These are phyloP conservation scores for Leccinum subgranulosum DNA, from an alignment of 768 basidiomycete species.

Conservation along the genomic window DNA sequence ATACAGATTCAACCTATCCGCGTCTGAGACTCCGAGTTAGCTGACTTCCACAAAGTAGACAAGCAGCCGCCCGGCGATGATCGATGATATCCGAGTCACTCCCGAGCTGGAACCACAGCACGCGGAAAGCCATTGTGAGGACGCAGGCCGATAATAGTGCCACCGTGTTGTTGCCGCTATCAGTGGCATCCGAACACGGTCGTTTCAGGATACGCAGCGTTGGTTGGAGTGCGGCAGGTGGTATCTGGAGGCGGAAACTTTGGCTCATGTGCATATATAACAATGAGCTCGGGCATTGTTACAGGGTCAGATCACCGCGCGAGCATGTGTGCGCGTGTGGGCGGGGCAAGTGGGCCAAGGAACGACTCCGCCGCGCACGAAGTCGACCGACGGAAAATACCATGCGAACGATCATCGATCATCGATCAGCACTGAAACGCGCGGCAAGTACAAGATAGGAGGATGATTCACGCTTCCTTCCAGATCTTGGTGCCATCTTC, in stretches of 20 bases:
- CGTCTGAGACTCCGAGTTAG: too few relatives aligned
- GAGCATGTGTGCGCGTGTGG: background rate
- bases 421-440: slow-evolving; percentile 1
- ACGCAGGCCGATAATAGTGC: background rate
- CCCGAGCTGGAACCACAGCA: background rate
- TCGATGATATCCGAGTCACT: background rate
- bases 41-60: too few relatives aligned
- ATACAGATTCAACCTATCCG: too few relatives aligned
- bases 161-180: background rate
- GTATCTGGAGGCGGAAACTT: slow-evolving; percentile 42
- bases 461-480: slow-evolving; percentile 61
- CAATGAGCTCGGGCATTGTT: slow-evolving; percentile 73
- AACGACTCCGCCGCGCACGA: background rate
- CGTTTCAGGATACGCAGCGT: slow-evolving; percentile 73
- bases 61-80: slow-evolving; percentile 10
- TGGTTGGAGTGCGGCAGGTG: slow-evolving; percentile 56
- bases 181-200: slow-evolving; percentile 34
- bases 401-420: slow-evolving; percentile 12
- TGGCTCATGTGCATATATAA: slow-evolving; percentile 37
- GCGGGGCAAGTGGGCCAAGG: background rate
- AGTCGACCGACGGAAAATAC: background rate
- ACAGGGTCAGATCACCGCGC: slow-evolving; percentile 32
- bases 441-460: background rate
- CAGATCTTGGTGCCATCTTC: slow-evolving; percentile 51
- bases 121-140: slow-evolving; percentile 14